Conservation (phyloP, 148 eudicot species). For the Fallopia convolvulus region DNA sequence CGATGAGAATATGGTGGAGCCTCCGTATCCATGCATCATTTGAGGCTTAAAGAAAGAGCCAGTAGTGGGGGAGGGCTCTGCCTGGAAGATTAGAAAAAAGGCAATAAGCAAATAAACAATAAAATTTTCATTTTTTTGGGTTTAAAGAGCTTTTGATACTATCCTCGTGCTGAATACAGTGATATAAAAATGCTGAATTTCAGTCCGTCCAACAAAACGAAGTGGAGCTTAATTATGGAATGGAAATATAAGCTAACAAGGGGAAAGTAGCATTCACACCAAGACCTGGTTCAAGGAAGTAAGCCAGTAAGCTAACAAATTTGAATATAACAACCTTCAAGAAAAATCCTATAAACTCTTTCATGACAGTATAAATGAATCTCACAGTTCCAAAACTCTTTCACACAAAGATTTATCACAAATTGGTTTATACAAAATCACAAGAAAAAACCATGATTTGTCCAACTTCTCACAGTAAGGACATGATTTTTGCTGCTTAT, state of each 20-base stretch:
- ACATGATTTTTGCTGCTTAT: neutral
- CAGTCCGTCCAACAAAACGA: slow-evolving; percentile 1
- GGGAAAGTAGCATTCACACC: slow-evolving; percentile 3
- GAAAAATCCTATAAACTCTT: neutral
- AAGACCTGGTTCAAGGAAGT: neutral
- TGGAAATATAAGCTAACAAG: neutral
- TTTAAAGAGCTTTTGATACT: slow-evolving; percentile 7
- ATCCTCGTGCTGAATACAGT: slow-evolving; percentile 14
- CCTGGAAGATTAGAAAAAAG: slow-evolving; percentile 45
- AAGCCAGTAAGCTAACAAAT: neutral
- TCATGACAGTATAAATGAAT: neutral
- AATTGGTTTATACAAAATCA: neutral
- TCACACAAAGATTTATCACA: neutral
- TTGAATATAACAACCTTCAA: neutral
- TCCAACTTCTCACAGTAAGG: neutral
- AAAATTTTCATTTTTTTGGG: neutral
- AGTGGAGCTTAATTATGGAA: slow-evolving; percentile 2
- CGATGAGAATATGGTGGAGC: slow-evolving; percentile 38
- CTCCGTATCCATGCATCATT: slow-evolving; percentile 46
- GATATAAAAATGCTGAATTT: slow-evolving; percentile 1
- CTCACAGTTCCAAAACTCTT: neutral
- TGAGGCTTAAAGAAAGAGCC: slow-evolving; percentile 81
- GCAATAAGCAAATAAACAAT: neutral
- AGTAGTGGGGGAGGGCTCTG: slow-evolving; percentile 97
- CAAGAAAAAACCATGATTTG: neutral